Evolutionary conservation across 1,284 basidiomycete genomes (phyloP).

Genomic region (Cryptococcus depauperatus): DNA sequence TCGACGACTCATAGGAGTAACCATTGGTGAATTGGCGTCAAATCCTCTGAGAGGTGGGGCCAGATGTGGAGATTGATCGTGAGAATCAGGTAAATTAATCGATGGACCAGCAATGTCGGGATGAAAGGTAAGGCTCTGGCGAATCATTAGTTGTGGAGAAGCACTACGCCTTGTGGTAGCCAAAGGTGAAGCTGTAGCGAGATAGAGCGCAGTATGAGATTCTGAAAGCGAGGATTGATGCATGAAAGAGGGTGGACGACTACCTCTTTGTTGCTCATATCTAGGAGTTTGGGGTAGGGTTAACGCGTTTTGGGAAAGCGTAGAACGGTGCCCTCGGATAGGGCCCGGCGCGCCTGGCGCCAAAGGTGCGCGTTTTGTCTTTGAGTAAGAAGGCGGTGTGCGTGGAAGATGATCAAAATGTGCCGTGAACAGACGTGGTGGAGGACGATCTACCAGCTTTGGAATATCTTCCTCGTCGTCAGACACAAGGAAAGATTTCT

Average conservation of each 20-base stretch:
- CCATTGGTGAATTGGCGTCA: constrained; percentile 12
- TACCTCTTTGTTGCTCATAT: background rate
- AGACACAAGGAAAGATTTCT: constrained; percentile 38
- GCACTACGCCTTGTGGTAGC: constrained; percentile 23
- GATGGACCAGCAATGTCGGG: constrained; percentile 32
- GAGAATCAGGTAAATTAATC: constrained; percentile 7
- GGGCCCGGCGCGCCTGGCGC: constrained; percentile 20
- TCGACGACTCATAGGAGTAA: constrained; percentile 14
- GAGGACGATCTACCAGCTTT: background rate
- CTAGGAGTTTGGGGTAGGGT: constrained; percentile 4
- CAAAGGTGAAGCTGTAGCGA: constrained; percentile 38
- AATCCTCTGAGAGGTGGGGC: constrained; percentile 8
- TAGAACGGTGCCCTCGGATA: constrained; percentile 19
- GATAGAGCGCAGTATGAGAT: constrained; percentile 40
- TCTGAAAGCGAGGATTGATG: constrained; percentile 41
- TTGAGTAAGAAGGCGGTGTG: constrained; percentile 27
- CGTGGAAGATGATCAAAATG: constrained; percentile 29
- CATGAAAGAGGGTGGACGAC: constrained; percentile 21
- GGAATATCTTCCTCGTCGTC: constrained; percentile 9
- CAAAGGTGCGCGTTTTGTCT: constrained; percentile 5
- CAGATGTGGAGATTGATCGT: constrained; percentile 4
- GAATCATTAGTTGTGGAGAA: constrained; percentile 27
- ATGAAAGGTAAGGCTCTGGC: constrained; percentile 33
- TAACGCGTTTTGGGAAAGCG: constrained; percentile 12
- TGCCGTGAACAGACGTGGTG: constrained; percentile 22